Base-by-base conservation (phyloP, 2,329 filamentous ascomycete species). In the Emericellopsis cladophorae region DNA sequence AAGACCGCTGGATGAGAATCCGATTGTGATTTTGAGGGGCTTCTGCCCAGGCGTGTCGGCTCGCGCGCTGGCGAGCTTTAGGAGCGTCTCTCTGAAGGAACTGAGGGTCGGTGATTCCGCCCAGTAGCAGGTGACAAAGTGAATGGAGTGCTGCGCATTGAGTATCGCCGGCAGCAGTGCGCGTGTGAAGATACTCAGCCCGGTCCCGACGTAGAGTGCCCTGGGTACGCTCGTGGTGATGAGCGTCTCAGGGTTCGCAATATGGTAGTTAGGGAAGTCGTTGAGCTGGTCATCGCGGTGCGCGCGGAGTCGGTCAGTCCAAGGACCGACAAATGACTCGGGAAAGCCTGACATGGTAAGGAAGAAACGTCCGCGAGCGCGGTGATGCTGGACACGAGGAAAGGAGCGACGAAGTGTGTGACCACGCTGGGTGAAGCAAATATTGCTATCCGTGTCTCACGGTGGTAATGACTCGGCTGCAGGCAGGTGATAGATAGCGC, bases 51-150 rank as follows among this genome's bases (percentile, higher is more conserved):
- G 47, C 22, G 48, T 15, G 12, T 39, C 22, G n/a, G 48, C 43
- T 37, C 49, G 60, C 40, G 49, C 63, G 22, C 32, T 60, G 1
- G 81, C 84, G 8, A 92, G 67, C 40, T 64, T 64, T 12, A 67
- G 58, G 1, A 92, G 67, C 1, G 76, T 65, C 4, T 72, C 61
- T 32, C 64, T 67, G 11, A 92, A 62, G 1, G 68, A 68, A 4
- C 70, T 61, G 15, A 80, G 65, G 0, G 77, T 80, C 2, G 68
- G 58, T 0, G 84, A 89, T 0, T 65, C 63, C 0, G 84, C 79
- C 84, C 84, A 89, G 60, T 89, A 92, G 58, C 85, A 90, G 8
- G 85, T 90, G 7, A 88, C 81, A 34, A 92, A 68, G 44, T 88
- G 74, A 23, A 89, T 64, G 50, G 87, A 84, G 37, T 68, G 60